These are phyloP conservation scores for Alternaria gaisen DNA, from an alignment of 2,329 filamentous ascomycete genomes.

Conservation along the genomic window DNA sequence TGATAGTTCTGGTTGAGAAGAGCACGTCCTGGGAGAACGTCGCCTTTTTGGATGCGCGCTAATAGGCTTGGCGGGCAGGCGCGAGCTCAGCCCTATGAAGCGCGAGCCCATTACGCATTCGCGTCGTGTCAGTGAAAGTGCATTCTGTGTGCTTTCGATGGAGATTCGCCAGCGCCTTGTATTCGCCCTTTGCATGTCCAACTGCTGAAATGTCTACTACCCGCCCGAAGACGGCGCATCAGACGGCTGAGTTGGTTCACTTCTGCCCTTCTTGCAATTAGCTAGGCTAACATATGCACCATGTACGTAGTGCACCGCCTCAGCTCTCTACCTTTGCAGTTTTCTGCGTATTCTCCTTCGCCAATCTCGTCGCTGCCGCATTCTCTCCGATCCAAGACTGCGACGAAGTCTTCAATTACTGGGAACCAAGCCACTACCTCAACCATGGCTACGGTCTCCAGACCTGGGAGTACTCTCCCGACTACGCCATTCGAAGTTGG, in stretches of 20 bases:
- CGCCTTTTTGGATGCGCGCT: constrained; percentile 40
- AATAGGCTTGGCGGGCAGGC: constrained; percentile 30
- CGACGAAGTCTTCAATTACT: constrained; percentile 99
- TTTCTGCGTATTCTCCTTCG: constrained; percentile 80
- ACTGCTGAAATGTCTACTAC: constrained; percentile 5
- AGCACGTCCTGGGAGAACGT: constrained; percentile 26
- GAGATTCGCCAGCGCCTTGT: neutral
- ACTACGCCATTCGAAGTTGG: constrained; percentile 96
- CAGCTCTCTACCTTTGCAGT: constrained; percentile 73
- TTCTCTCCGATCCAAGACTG: constrained; percentile 96
- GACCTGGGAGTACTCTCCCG: constrained; percentile 98
- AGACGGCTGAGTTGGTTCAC: constrained; percentile 1
- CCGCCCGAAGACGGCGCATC: constrained; percentile 8
- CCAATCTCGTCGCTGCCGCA: constrained; percentile 77
- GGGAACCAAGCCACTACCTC: constrained; percentile 95
- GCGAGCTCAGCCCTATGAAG: constrained; percentile 35
- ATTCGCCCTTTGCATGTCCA: neutral
- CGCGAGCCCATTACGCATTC: constrained; percentile 12
- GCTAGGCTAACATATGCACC: constrained; percentile 12
- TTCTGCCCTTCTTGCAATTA: neutral
- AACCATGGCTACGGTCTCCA: constrained; percentile 92
- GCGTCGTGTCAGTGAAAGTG: constrained; percentile 1
- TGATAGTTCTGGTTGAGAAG: constrained; percentile 30
- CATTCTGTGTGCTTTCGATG: neutral
- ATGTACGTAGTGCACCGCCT: constrained; percentile 42